Base-by-base conservation (phyloP, 202 grass and related monocot species). In the Panicum hallii region DNA sequence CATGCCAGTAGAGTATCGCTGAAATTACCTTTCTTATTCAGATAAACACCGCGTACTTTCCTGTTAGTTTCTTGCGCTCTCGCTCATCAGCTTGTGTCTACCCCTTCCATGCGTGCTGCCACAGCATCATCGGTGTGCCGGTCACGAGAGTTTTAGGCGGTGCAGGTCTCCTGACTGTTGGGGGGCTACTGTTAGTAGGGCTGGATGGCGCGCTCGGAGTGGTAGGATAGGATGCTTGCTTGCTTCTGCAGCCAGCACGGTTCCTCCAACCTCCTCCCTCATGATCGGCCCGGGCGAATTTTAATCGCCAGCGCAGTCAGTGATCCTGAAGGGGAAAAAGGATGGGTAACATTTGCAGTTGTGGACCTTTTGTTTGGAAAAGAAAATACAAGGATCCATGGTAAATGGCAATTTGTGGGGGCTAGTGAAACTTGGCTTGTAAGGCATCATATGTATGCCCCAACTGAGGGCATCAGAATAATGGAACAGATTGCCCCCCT, bases 181-280 rank as follows among this genome's bases (percentile, higher is more conserved):
- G 52, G 64, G 16, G 19, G 63, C 87, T 47, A 77, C 82, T 89
- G 78, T 77, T 80, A 65, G 68, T 85, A 76, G 82, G 70, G 45
- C 28, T 49, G 43, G 38, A 71, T 82, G 77, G 64, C 77, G 53
- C 19, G 60, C 53, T 42, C 54, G 36, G 50, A 52, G 78, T n/a
- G 80, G 56, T 65, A 75, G 65, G 86, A 88, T 56, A 40, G 73
- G 80, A 83, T 83, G 65, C 83, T 86, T 82, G 88, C 88, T 89
- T 89, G 83, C 78, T 82, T 82, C 64, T 13, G 78, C 82, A 40
- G 88, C 40, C 64, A 82, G 53, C 54, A 23, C 9, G 53, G 72
- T 68, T 77, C 83, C 9, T 81, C 23, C 36, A 67, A 19, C 32
- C 32, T 63, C 84, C 8, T 3, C 28, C 11, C 43, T 58, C 76